A percentile compares a stretch with the other conserved stretches of the same genome.
Evolutionary conservation across 352 stramenopile genomes (phyloP).

Genomic region (Phytopythium oedochilum): DNA sequence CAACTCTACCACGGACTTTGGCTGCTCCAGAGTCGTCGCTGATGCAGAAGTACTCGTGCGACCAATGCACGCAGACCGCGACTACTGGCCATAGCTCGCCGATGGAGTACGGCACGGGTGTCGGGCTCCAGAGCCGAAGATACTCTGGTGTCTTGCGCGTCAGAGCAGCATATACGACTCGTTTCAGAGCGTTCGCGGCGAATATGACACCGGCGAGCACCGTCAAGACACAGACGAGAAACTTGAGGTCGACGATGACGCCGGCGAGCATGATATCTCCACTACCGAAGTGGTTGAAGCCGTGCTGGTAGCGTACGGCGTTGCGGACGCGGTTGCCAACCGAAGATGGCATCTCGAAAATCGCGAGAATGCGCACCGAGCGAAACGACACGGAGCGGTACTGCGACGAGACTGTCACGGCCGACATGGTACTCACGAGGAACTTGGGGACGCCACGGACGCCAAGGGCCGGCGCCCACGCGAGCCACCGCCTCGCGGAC

Average conservation of each 20-base stretch:
- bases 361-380: slow-evolving; percentile 9
- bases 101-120: too few species aligned
- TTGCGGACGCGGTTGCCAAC: background rate
- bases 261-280: slow-evolving; percentile 17
- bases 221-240: slow-evolving; percentile 16
- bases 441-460: slow-evolving; percentile 29
- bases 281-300: slow-evolving; percentile 11
- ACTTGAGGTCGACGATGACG: slow-evolving; percentile 30
- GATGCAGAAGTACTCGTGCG: too few species aligned
- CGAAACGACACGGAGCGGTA: slow-evolving; percentile 22
- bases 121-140: too few species aligned
- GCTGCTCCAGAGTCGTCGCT: too few species aligned
- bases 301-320: slow-evolving; percentile 6
- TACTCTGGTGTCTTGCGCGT: too few species aligned
- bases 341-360: background rate
- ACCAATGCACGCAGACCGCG: too few species aligned
- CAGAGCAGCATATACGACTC: too few species aligned
- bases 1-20: too few species aligned
- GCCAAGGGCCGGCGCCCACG: slow-evolving; percentile 4
- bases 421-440: slow-evolving; percentile 27
- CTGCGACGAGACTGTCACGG: slow-evolving; percentile 27
- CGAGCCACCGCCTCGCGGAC: slow-evolving; percentile 13
- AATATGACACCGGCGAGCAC: background rate
- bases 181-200: background rate
- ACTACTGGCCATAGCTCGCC: too few species aligned